Base-by-base conservation (phyloP, 495 filamentous ascomycete species). In the Podospora pseudoanserina region DNA sequence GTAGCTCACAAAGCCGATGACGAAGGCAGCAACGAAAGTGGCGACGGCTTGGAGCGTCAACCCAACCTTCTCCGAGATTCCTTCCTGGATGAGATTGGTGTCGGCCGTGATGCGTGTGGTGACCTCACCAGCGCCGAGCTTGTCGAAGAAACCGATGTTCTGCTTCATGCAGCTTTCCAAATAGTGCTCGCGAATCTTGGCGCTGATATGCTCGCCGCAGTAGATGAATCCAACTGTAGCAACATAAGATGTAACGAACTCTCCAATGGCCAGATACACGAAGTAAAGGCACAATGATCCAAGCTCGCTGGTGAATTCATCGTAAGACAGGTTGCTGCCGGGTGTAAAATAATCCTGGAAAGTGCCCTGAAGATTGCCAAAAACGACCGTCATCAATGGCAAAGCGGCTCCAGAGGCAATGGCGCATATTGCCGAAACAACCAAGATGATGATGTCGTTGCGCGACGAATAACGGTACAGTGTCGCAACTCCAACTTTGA, bases 121-220 rank as follows among this genome's bases (percentile, higher is more conserved):
- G 68, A 97, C 91, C 80, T 96, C 93, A 69, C 94, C 94, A 30
- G 93, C 91, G 63, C 93, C 93, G 23, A 95, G 86, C 72, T 92
- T 93, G 74, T 97, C 93, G 77, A 96, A 97, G 75, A 92, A 96
- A 63, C 87, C 93, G 74, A 97, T 92, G 78, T 97, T 97, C 75
- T 97, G 93, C 56, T 88, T 86, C 81, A 97, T 82, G 72, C 93
- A 94, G 59, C 92, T 91, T 67, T 86, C 81, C 3, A 97, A 85
- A 76, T 97, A 97, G 64, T 90, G 86, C 75, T 92, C 88, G 59
- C 93, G 87, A 71, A 97, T 92, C 80, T 94, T 93, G 70, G 87
- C 87, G 27, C 90, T 89, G 73, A 94, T 86, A 71, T 96, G 90
- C 76, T 98, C 95, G 66, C 94, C 95, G 0, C 91, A 92, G 75